phyloP scores from a whole-genome alignment of 352 stramenopile genomes.

The Phytophthora aleatoria region DNA sequence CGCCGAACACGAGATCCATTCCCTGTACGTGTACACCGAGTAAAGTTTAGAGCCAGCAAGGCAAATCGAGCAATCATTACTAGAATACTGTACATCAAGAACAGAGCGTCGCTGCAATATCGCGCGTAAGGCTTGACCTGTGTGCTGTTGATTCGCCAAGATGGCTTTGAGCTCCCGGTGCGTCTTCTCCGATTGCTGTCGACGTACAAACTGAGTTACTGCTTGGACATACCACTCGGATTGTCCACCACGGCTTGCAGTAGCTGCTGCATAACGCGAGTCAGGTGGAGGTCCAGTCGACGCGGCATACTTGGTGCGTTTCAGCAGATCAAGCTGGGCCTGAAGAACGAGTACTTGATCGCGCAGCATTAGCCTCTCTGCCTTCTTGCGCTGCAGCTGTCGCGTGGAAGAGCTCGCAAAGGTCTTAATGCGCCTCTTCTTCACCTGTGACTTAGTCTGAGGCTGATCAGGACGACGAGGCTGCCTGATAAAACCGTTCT shows the following conservation, averaged over 20 bases:
- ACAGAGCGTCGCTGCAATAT: slow-evolving; percentile 6
- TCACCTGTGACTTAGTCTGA: slow-evolving; percentile 1
- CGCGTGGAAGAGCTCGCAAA: slow-evolving; percentile 29
- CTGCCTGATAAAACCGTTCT: not conserved
- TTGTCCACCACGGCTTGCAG: not conserved
- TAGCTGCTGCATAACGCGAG: not conserved
- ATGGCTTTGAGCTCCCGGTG: slow-evolving; percentile 20
- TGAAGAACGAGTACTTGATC: slow-evolving; percentile 16
- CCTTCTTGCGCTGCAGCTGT: slow-evolving; percentile 23
- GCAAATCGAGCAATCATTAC: not conserved
- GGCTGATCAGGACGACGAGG: not conserved
- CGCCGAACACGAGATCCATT: slow-evolving; percentile 24
- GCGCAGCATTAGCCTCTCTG: slow-evolving; percentile 10
- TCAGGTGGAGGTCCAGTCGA: not conserved
- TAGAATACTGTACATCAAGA: slow-evolving; percentile 6
- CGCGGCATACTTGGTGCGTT: slow-evolving; percentile 9
- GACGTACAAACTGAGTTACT: slow-evolving; percentile 10
- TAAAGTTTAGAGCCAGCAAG: not conserved
- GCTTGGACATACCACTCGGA: slow-evolving; percentile 14
- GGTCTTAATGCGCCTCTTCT: slow-evolving; percentile 23
- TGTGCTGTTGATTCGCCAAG: slow-evolving; percentile 16
- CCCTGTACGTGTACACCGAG: slow-evolving; percentile 6
- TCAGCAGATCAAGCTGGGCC: slow-evolving; percentile 11
- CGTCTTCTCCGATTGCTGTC: slow-evolving; percentile 24
- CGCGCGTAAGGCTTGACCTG: slow-evolving; percentile 4